Evolutionary conservation across 2,329 filamentous ascomycete species (phyloP).

Genomic region (Cadophora sp.): DNA sequence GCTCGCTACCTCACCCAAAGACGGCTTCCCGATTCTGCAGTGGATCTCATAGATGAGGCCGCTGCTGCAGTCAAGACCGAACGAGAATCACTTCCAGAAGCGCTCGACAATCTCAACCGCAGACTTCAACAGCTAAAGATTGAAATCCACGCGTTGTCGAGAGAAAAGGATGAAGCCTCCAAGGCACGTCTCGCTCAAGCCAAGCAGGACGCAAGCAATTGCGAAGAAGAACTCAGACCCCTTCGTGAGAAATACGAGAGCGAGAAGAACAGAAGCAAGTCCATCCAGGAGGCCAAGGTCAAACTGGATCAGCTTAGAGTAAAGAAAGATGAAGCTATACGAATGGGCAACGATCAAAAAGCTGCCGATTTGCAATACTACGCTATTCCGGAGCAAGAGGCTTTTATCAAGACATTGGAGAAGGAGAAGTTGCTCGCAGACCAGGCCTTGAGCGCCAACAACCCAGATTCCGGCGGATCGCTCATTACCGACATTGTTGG

Average conservation of each 20-base stretch:
- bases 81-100: conserved; percentile 94
- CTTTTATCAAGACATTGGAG: conserved; percentile 82
- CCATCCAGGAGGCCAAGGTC: conserved; percentile 92
- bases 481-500: conserved; percentile 94
- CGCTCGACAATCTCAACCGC: conserved; percentile 92
- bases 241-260: conserved; percentile 94
- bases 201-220: conserved; percentile 89
- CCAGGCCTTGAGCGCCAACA: conserved; percentile 64
- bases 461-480: conserved; percentile 67
- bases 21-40: conserved; percentile 92
- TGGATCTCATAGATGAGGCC: conserved; percentile 95
- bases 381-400: conserved; percentile 90
- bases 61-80: conserved; percentile 96
- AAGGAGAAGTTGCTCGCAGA: conserved; percentile 80
- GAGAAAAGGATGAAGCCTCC: conserved; percentile 94
- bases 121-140: conserved; percentile 91
- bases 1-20: conserved; percentile 91
- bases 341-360: conserved; percentile 81
- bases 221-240: conserved; percentile 90
- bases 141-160: conserved; percentile 92
- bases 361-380: conserved; percentile 97
- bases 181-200: conserved; percentile 82
- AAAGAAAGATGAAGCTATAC: conserved; percentile 92
- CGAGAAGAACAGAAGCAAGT: conserved; percentile 88
- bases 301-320: conserved; percentile 92